Conservation (phyloP, 129 eudicot genomes). For the Mikania micrantha region DNA sequence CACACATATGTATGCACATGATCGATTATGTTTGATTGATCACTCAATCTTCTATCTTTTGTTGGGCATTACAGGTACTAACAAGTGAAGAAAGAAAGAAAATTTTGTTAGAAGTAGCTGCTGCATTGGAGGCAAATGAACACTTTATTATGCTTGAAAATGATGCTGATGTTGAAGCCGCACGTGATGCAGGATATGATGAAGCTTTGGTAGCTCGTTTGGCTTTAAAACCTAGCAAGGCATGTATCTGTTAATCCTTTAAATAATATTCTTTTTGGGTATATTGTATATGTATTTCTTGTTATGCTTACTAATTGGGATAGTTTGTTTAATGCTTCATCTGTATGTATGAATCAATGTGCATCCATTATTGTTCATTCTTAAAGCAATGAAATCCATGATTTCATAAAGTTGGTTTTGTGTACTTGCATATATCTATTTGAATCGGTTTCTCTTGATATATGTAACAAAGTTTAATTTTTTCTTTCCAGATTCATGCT, state of each 20-base stretch:
- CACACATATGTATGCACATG: not conserved
- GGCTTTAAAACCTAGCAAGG: constrained; percentile 65
- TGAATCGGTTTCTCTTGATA: not conserved
- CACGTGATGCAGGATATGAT: constrained; percentile 56
- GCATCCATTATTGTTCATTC: not conserved
- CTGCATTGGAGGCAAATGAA: constrained; percentile 66
- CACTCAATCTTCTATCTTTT: not conserved
- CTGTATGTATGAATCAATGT: not conserved
- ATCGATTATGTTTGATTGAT: not conserved
- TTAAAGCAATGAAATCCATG: not conserved
- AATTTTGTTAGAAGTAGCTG: constrained; percentile 65
- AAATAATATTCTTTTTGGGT: not conserved
- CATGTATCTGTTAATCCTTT: constrained; percentile 14
- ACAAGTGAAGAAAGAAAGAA: constrained; percentile 69
- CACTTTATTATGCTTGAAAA: constrained; percentile 48
- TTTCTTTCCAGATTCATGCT: constrained; percentile 42
- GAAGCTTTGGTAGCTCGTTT: constrained; percentile 67
- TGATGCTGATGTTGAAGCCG: constrained; percentile 65
- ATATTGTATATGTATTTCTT: not conserved
- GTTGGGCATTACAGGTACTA: constrained; percentile 33
- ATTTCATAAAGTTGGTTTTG: not conserved
- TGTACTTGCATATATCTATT: not conserved
- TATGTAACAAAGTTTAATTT: not conserved
- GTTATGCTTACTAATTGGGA: not conserved
- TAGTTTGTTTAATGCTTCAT: not conserved